Percentiles rank a stretch among this genome's conserved stretches.
Evolutionary conservation across 208 protist genomes (phyloP).

Genomic region (Crithidia expoeki): DNA sequence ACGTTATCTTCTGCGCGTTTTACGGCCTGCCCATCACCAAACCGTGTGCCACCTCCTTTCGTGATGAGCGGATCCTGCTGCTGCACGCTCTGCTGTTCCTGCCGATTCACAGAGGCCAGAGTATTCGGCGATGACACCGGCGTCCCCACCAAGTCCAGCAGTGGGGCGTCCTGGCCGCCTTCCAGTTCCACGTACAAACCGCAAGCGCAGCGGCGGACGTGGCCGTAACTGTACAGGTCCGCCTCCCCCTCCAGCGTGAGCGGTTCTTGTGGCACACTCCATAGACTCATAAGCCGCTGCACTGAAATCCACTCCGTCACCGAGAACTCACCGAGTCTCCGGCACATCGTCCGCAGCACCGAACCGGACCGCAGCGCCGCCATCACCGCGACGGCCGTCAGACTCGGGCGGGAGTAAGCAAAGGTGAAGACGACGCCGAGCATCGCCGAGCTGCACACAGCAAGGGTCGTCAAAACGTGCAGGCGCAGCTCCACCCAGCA

Average conservation of each 20-base stretch:
- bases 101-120: neutral
- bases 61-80: neutral
- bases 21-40: neutral
- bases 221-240: constrained; percentile 34
- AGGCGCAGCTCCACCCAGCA: constrained; percentile 68
- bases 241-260: constrained; percentile 33
- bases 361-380: constrained; percentile 45
- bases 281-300: constrained; percentile 58
- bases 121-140: constrained; percentile 14
- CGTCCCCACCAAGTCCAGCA: constrained; percentile 9
- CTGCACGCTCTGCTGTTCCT: neutral
- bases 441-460: constrained; percentile 46
- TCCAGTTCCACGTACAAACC: constrained; percentile 24
- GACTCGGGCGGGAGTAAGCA: constrained; percentile 37
- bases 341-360: constrained; percentile 48
- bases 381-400: constrained; percentile 56
- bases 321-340: constrained; percentile 40
- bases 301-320: constrained; percentile 57
- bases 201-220: constrained; percentile 5
- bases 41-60: neutral
- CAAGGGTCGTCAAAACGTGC: constrained; percentile 45
- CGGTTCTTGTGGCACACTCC: constrained; percentile 53
- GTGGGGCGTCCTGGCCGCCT: constrained; percentile 13
- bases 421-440: constrained; percentile 57
- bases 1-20: too few species aligned